These are phyloP conservation scores for Lachancea sp. DNA, from an alignment of 805 yeast genomes.

Conservation along the genomic window DNA sequence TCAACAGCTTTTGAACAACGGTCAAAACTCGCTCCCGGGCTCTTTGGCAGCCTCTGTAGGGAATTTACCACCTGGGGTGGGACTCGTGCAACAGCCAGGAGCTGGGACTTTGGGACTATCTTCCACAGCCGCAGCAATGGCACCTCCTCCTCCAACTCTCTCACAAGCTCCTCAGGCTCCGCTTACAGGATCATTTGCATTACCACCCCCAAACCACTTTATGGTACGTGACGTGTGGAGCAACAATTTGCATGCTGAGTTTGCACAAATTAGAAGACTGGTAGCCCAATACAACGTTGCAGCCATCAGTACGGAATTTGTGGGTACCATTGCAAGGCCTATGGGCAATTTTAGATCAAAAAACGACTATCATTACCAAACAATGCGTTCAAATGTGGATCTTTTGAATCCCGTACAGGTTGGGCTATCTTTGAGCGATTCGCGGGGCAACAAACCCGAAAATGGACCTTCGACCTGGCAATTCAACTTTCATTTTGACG, in stretches of 20 bases:
- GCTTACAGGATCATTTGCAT: conserved; percentile 12
- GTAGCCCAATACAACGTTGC: conserved; percentile 49
- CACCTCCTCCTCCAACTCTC: no score
- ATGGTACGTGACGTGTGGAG: conserved; percentile 69
- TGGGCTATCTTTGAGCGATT: conserved; percentile 69
- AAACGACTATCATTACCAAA: conserved; percentile 91
- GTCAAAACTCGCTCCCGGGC: conserved; percentile 3
- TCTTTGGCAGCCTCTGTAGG: conserved; percentile 12
- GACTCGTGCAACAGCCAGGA: conserved; percentile 22
- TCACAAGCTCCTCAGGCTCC: not conserved
- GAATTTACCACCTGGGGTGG: conserved; percentile 24
- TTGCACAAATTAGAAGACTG: conserved; percentile 53
- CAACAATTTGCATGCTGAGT: conserved; percentile 61
- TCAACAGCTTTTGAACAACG: conserved; percentile 13
- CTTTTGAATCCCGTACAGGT: conserved; percentile 79
- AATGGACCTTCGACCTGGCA: conserved; percentile 83
- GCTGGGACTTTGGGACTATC: conserved; percentile 12
- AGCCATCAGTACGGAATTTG: conserved; percentile 84
- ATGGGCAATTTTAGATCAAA: conserved; percentile 88
- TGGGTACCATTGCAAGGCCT: conserved; percentile 94
- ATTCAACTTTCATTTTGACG: conserved; percentile 81
- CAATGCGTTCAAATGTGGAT: conserved; percentile 87
- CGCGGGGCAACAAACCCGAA: conserved; percentile 63
- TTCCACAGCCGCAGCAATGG: not conserved
- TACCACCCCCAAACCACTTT: conserved; percentile 32